Evolutionary conservation across 2,329 filamentous ascomycete species (phyloP).

Genomic region (Cercospora brassicicola): DNA sequence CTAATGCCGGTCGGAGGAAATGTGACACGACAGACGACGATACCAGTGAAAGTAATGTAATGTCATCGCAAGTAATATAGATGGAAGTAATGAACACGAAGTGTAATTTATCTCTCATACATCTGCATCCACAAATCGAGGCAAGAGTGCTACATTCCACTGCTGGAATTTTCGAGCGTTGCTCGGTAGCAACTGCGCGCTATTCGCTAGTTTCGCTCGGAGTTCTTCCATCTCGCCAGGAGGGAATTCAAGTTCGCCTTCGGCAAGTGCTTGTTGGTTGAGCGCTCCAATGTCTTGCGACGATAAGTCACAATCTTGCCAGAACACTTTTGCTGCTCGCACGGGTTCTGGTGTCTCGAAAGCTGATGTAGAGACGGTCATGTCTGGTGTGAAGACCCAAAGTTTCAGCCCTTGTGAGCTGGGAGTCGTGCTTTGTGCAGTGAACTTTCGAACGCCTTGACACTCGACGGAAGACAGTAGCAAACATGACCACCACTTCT

Average conservation of each 20-base stretch:
- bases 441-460: slow-evolving; percentile 57
- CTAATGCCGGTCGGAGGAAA: background rate
- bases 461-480: slow-evolving; percentile 58
- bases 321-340: slow-evolving; percentile 61
- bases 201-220: slow-evolving; percentile 40
- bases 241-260: slow-evolving; percentile 35
- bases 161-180: slow-evolving; percentile 25
- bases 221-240: slow-evolving; percentile 43
- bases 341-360: slow-evolving; percentile 39
- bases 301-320: slow-evolving; percentile 34
- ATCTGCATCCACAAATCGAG: slow-evolving; percentile 22
- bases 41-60: background rate
- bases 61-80: background rate
- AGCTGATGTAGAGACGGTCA: slow-evolving; percentile 55
- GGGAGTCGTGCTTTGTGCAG: slow-evolving; percentile 54
- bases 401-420: slow-evolving; percentile 35
- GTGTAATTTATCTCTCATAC: background rate
- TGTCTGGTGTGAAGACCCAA: slow-evolving; percentile 63
- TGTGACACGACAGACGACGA: background rate
- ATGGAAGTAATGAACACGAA: background rate
- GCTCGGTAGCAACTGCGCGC: slow-evolving; percentile 31
- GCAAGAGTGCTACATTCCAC: slow-evolving; percentile 28
- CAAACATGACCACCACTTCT: slow-evolving; percentile 56
- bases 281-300: slow-evolving; percentile 15
- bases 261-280: slow-evolving; percentile 25